Base-by-base conservation (phyloP, 2,329 filamentous ascomycete genomes). In the Chaetomium olivaceum region DNA sequence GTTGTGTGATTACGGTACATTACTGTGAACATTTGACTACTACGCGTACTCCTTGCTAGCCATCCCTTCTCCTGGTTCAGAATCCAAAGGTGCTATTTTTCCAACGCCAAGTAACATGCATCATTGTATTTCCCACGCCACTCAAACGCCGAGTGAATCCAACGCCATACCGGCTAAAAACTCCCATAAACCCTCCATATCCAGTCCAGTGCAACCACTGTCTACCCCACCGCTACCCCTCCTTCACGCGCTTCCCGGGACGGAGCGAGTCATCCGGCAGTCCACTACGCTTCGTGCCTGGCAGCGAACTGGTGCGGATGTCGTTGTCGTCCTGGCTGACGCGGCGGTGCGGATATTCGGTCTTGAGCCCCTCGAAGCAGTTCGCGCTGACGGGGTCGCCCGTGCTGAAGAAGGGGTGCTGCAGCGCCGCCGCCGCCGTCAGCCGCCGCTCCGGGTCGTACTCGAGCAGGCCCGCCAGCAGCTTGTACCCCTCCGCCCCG, bases 321-420 rank as follows among this genome's bases (percentile, higher is more conserved):
- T 98, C 95, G 72, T 97, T 96, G 75, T 97, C 93, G 74, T 99
- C 95, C 73, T 96, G 90, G 72, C 91, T 97, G 50, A 99, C 93
- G 58, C 94, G 87, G 8, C 95, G 85, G 74, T 93, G 89, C 0
- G 95, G 95, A 76, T 99, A 99, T 73, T 95, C 92, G 68, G 88
- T 88, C 77, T 92, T 92, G 61, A 93, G 84, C 0, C 93, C 93
- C 73, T 97, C 92, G 71, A 99, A 99, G 74, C 93, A 97, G 75
- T 96, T 95, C 48, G 87, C 84, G 50, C 85, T 90, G 21, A 95
- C 86, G 67, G 87, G 87, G 25, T 91, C 89, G 2, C 89, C 89
- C 72, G 88, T 88, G 39, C 82, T 85, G 76, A 99, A 99, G 77
- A 97, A 98, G 0, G 91, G 88, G 72, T 97, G 93, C 72, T 92